phyloP scores from a whole-genome alignment of 805 yeast genomes.

The Lipomyces kockii region DNA sequence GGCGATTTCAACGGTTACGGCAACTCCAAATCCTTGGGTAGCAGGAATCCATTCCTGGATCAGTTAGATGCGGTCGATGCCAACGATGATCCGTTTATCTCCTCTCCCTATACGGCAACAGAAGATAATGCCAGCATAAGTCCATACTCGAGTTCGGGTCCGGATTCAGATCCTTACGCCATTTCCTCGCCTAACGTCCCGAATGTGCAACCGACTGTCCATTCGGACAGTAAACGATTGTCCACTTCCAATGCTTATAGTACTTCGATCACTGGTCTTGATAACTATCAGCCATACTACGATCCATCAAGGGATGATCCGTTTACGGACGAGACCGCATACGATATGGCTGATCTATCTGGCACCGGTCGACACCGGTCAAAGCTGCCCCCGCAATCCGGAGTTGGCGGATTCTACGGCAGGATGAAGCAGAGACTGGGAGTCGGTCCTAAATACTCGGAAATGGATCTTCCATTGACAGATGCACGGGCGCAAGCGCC shows the following conservation, averaged over 20 bases:
- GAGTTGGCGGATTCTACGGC: conserved; percentile 24
- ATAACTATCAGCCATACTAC: conserved; percentile 31
- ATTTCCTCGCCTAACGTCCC: not conserved
- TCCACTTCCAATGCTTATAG: not conserved
- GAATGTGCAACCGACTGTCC: not conserved
- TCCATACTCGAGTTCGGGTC: conserved; percentile 10
- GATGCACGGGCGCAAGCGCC: conserved; percentile 23
- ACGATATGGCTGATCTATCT: not conserved
- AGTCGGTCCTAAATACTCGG: conserved; percentile 24
- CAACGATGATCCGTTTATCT: not conserved
- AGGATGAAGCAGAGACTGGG: conserved; percentile 28
- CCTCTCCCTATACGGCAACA: not conserved
- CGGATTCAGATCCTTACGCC: conserved; percentile 1
- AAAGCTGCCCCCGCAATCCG: conserved; percentile 17
- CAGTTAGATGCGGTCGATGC: not conserved
- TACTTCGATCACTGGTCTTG: conserved; percentile 16
- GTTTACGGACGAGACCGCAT: not conserved
- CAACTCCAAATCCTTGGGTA: not conserved
- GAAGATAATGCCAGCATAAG: conserved; percentile 7
- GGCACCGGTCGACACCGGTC: conserved; percentile 6
- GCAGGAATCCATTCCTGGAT: conserved; percentile 3
- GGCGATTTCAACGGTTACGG: not conserved
- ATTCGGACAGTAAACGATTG: not conserved
- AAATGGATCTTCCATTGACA: conserved; percentile 34
- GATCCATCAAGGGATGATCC: conserved; percentile 20